Base-by-base conservation (phyloP, 345 rosid species). In the Pseudoturritis turrita region DNA sequence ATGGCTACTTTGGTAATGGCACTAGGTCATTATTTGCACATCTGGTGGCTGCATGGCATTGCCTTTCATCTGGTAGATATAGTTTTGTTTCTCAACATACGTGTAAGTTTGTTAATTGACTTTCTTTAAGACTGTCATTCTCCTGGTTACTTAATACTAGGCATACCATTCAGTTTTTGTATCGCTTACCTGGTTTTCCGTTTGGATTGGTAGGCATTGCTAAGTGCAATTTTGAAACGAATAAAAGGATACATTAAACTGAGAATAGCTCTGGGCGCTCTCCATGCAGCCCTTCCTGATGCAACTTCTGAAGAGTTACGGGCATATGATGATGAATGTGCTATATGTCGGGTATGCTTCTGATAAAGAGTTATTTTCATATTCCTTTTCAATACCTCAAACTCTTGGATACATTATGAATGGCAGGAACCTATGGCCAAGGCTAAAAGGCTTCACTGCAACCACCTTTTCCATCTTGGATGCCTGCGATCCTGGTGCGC, bases 231-330 rank as follows among this genome's bases (percentile, higher is more conserved):
- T 69, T 71, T 89, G 72, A 95, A 91, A 82, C 94, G 97, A 65
- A 78, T 89, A 56, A 89, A 85, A 81, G 99, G 99, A 66, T 95
- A 80, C 72, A 80, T 86, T 70, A 91, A 91, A 81, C 56, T 91
- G 78, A 88, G 87, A 87, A 84, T 83, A 71, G 98, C 99, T 76
- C 78, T 95, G 55, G 87, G 91, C 4, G 74, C 92, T 61, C 96
- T 95, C 77, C 99, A 95, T 81, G 99, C 98, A 14, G 99, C 98
- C 62, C 98, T 95, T 80, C 98, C 99, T 74, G 96, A 95, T 84
- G 99, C 99, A 58, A 89, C 98, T 54, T 78, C 86, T 52, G 96
- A 86, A 70, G 98, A 91, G 87, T 80, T 95, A 65, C 84, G 68
- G 40, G 87, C 89, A 70, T 95, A 86, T 76, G 94, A 95, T 71